Percentiles rank a stretch among this genome's conserved stretches.
Evolutionary conservation across 106 monocot species (phyloP).

Genomic region (Dendrobium huoshanense): DNA sequence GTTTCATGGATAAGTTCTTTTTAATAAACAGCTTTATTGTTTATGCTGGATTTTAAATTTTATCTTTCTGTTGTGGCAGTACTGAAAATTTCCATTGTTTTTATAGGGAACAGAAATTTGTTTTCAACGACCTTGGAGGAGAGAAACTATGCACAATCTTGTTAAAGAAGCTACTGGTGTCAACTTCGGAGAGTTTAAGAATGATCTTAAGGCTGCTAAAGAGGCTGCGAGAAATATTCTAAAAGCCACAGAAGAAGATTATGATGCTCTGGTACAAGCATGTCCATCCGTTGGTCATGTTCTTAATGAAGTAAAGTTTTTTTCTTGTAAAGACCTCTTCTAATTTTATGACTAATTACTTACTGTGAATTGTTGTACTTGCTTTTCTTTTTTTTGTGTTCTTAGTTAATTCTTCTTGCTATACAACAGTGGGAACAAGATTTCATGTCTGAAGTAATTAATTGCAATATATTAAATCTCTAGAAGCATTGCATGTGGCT

Average conservation of each 20-base stretch:
- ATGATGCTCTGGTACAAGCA: slow-evolving; percentile 25
- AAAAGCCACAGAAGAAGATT: slow-evolving; percentile 20
- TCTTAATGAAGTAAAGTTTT: slow-evolving; percentile 67
- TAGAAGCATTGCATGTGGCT: neutral
- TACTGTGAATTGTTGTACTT: neutral
- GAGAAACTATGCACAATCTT: slow-evolving; percentile 94
- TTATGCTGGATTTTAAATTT: neutral
- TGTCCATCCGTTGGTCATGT: slow-evolving; percentile 85
- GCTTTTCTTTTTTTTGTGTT: neutral
- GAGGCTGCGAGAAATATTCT: slow-evolving; percentile 39
- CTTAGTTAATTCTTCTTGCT: neutral
- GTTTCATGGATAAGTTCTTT: neutral
- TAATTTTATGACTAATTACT: neutral
- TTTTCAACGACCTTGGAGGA: slow-evolving; percentile 83
- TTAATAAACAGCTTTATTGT: neutral
- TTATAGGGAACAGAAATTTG: slow-evolving; percentile 75
- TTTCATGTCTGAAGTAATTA: neutral
- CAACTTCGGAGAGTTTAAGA: slow-evolving; percentile 52
- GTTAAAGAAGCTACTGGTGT: slow-evolving; percentile 82
- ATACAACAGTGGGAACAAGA: neutral
- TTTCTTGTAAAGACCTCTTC: neutral
- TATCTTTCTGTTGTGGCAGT: no score
- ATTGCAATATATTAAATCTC: neutral
- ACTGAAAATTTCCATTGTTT: neutral
- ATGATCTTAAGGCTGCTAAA: slow-evolving; percentile 69